phyloP scores from a whole-genome alignment of 208 protist species.

The Crithidia brevicula region DNA sequence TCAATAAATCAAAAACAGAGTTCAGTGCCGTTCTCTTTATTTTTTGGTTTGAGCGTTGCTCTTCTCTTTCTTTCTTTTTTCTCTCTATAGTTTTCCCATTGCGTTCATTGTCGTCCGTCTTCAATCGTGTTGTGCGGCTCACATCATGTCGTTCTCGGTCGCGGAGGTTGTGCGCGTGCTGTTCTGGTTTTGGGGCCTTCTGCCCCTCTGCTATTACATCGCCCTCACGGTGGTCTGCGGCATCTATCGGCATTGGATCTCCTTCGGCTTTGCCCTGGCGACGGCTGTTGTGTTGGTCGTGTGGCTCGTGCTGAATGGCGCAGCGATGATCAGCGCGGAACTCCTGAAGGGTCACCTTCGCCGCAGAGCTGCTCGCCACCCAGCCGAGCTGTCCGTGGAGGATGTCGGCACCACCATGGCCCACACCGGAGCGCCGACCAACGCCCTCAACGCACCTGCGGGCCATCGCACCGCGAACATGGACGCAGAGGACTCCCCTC shows the following conservation, averaged over 20 bases:
- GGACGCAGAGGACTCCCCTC: neutral
- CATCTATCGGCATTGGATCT: constrained; percentile 35
- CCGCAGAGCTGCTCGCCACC: too few species aligned
- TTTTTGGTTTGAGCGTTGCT: too few species aligned
- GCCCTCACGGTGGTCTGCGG: constrained; percentile 37
- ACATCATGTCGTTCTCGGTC: neutral
- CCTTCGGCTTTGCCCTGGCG: constrained; percentile 31
- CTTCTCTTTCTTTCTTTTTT: neutral
- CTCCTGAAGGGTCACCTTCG: neutral
- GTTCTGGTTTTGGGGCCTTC: constrained; percentile 26
- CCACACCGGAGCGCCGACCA: too few species aligned
- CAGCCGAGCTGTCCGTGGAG: neutral
- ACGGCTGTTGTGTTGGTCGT: constrained; percentile 16
- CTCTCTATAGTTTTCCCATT: neutral
- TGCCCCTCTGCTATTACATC: constrained; percentile 46
- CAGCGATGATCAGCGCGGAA: constrained; percentile 15
- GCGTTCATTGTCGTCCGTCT: too few species aligned
- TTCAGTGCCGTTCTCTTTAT: too few species aligned
- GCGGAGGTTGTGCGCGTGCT: constrained; percentile 15
- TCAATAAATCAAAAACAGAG: too few species aligned
- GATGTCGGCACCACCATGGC: neutral
- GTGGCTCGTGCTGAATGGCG: constrained; percentile 20
- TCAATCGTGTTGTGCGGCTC: neutral
- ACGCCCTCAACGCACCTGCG: neutral
- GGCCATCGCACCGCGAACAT: neutral